These are phyloP conservation scores for Cicer cuneatum DNA, from an alignment of 306 rosid species.

Conservation along the genomic window DNA sequence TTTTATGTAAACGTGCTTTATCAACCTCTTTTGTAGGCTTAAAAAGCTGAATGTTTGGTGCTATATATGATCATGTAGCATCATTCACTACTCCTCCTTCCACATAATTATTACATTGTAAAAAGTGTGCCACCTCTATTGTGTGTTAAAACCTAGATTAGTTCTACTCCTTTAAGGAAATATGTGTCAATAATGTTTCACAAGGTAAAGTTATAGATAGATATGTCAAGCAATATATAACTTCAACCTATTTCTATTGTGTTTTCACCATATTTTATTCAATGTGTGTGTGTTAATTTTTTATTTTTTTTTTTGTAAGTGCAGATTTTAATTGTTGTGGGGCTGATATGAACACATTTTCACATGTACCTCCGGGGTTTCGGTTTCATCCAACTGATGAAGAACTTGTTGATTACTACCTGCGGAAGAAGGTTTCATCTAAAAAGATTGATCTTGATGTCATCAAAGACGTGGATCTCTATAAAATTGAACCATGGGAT, in stretches of 20 bases:
- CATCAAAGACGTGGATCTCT: slow-evolving; percentile 85
- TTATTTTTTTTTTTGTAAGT: slow-evolving; percentile 15
- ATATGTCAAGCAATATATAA: slow-evolving; percentile 6
- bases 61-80: slow-evolving; percentile 32
- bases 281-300: neutral
- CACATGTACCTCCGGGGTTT: slow-evolving; percentile 96
- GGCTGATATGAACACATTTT: slow-evolving; percentile 69
- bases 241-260: slow-evolving; percentile 9
- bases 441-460: slow-evolving; percentile 82
- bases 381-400: slow-evolving; percentile 94
- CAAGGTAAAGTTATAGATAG: slow-evolving; percentile 40
- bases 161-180: slow-evolving; percentile 31
- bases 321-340: slow-evolving; percentile 50
- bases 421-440: slow-evolving; percentile 70
- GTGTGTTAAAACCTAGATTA: slow-evolving; percentile 23
- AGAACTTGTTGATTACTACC: slow-evolving; percentile 91
- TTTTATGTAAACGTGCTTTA: slow-evolving; percentile 40
- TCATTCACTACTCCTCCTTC: slow-evolving; percentile 11
- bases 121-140: slow-evolving; percentile 35
- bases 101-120: slow-evolving; percentile 44
- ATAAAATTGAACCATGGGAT: slow-evolving; percentile 95
- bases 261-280: neutral
- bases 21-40: slow-evolving; percentile 25
- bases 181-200: neutral
- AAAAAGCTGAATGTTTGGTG: slow-evolving; percentile 39